Evolutionary conservation across 73 alveolate genomes (phyloP), one percentile per base, ranked within the genome.

Genomic region (Effrenium voratum): DNA sequence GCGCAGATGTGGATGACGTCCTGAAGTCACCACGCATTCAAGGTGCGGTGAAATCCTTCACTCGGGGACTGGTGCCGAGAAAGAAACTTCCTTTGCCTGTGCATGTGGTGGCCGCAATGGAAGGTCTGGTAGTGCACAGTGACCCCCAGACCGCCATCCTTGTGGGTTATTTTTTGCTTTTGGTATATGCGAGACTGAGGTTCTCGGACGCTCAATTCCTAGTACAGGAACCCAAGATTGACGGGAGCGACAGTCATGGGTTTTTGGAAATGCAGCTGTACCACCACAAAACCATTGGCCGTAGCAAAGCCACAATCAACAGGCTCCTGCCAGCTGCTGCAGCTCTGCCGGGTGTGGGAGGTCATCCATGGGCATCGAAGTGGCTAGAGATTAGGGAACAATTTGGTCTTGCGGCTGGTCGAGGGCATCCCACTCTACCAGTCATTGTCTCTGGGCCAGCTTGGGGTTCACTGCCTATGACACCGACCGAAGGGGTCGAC

Each of bases 1-100:
- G 90, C 0, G 68, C 90, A 45, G 90, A 79, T 28, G 90, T 79
- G 19, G 90, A 79, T 2, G 90, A 43, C 24, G 41, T 79, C 5
- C 90, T 79, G 40, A 0, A 63, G 4, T 79, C 90, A 10, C 44
- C 90, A 30, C 28, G 85, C 52, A 50, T 75, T 24, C 28, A 75
- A 36, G 85, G 85, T 1, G 85, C 52, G 1, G 68, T 10, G 66
- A 13, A 13, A 10, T 16, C 28, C 6, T 2, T 32, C 2, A 34
- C 1, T 2, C 38, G 24, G n/a, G 13, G 1, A 8, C 47, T 0
- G 0, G 32, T 36, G 22, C 32, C 6, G 38, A 2, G 41, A 28
- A 81, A 81, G 91, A 81, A 81, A 36, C 34, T 2, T n/a, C 91
- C 91, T 0, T 36, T 81, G 2, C 2, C 50, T 0, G 47, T 45